These are phyloP conservation scores for Botrytis squamosa DNA, from an alignment of 2,329 filamentous ascomycete genomes.

Conservation along the genomic window DNA sequence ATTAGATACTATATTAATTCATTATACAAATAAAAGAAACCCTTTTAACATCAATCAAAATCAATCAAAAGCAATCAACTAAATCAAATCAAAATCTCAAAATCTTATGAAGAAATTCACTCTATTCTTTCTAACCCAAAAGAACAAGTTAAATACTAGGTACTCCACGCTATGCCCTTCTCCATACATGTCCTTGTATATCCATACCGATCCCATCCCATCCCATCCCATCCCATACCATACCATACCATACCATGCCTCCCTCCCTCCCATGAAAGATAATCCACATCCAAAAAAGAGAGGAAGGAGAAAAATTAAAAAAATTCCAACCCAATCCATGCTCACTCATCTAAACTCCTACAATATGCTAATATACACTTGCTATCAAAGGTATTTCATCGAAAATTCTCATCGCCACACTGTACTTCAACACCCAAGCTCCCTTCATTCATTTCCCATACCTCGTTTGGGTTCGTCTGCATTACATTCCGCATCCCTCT, in stretches of 20 bases:
- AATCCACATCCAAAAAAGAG: background rate
- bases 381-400: background rate
- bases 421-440: background rate
- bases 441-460: background rate
- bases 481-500: background rate
- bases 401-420: background rate
- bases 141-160: background rate
- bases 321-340: background rate
- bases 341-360: slow-evolving; percentile 22
- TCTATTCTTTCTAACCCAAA: background rate
- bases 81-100: background rate
- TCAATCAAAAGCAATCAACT: background rate
- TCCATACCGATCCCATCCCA: slow-evolving; percentile 7
- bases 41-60: too few relatives aligned
- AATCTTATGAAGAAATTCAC: background rate
- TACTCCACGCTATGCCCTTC: slow-evolving; percentile 14
- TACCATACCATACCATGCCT: background rate
- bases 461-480: background rate
- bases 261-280: background rate
- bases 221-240: background rate
- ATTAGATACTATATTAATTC: too few relatives aligned
- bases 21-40: too few relatives aligned
- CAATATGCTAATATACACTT: slow-evolving; percentile 17
- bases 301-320: background rate
- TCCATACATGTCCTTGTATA: slow-evolving; percentile 3